These are phyloP conservation scores for Hirschfeldia incana DNA, from an alignment of 345 rosid genomes.

Conservation along the genomic window DNA sequence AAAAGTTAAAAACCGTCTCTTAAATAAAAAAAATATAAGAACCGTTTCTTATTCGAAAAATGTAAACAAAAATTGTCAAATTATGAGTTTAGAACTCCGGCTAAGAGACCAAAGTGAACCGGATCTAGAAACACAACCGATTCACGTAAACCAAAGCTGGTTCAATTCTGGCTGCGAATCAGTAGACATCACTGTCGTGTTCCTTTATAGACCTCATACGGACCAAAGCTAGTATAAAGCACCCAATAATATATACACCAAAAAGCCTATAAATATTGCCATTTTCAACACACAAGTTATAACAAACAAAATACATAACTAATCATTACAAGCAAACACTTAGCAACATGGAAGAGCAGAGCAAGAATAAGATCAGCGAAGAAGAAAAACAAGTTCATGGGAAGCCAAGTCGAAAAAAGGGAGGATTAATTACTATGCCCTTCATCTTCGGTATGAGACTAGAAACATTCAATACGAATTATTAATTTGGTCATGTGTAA, in stretches of 20 bases:
- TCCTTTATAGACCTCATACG: constrained; percentile 25
- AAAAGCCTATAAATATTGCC: constrained; percentile 34
- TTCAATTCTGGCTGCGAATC: constrained; percentile 15
- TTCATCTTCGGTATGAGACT: constrained; percentile 59
- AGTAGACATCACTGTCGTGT: constrained; percentile 22
- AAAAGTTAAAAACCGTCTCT: too few species aligned
- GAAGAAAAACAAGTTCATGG: constrained; percentile 39
- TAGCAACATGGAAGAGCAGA: constrained; percentile 39
- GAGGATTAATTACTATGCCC: constrained; percentile 74
- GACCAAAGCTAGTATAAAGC: constrained; percentile 24
- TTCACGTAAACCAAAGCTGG: background rate
- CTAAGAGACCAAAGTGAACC: too few species aligned
- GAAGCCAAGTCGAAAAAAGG: constrained; percentile 42
- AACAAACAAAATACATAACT: constrained; percentile 8
- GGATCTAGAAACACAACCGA: too few species aligned
- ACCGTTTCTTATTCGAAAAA: too few species aligned
- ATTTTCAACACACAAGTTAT: constrained; percentile 26
- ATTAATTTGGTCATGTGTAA: background rate
- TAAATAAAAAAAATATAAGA: too few species aligned
- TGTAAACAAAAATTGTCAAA: too few species aligned
- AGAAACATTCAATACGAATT: background rate
- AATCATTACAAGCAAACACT: constrained; percentile 7
- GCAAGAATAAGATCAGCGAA: constrained; percentile 34
- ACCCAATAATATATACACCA: constrained; percentile 13
- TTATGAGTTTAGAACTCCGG: too few species aligned